phyloP scores from a whole-genome alignment of 345 rosid species.

The Pugionium cornutum region DNA sequence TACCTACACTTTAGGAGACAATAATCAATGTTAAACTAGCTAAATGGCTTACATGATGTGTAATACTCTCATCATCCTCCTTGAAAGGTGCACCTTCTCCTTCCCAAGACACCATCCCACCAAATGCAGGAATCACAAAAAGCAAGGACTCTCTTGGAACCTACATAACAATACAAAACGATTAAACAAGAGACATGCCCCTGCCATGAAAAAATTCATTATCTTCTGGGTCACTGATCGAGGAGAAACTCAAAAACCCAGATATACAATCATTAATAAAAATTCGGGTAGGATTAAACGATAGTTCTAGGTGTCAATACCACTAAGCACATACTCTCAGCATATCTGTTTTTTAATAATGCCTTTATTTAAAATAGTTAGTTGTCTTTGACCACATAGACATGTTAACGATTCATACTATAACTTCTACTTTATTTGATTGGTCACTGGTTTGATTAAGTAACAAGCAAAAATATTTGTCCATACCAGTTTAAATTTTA shows the following conservation, averaged over 20 bases:
- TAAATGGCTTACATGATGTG: constrained; percentile 72
- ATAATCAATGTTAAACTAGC: constrained; percentile 1
- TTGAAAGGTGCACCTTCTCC: constrained; percentile 87
- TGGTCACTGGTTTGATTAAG: too few species aligned
- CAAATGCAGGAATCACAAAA: constrained; percentile 90
- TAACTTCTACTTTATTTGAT: neutral
- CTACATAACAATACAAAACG: constrained; percentile 40
- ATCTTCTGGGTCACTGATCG: too few species aligned
- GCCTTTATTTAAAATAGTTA: too few species aligned
- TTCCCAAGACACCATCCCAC: constrained; percentile 94
- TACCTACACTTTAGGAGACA: constrained; percentile 4
- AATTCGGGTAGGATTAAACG: neutral
- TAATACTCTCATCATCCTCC: constrained; percentile 78
- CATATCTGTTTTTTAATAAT: neutral
- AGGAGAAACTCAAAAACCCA: too few species aligned
- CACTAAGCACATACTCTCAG: neutral
- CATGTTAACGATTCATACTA: too few species aligned
- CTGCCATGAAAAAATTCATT: neutral
- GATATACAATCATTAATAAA: too few species aligned
- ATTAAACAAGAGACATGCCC: neutral
- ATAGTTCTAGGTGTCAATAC: neutral
- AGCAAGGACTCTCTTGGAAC: constrained; percentile 95
- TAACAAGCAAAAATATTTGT: neutral
- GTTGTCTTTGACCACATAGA: too few species aligned
- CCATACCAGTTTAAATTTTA: neutral